Base-by-base conservation (phyloP, 1,284 basidiomycete genomes). In the Jaminaea rosea region DNA sequence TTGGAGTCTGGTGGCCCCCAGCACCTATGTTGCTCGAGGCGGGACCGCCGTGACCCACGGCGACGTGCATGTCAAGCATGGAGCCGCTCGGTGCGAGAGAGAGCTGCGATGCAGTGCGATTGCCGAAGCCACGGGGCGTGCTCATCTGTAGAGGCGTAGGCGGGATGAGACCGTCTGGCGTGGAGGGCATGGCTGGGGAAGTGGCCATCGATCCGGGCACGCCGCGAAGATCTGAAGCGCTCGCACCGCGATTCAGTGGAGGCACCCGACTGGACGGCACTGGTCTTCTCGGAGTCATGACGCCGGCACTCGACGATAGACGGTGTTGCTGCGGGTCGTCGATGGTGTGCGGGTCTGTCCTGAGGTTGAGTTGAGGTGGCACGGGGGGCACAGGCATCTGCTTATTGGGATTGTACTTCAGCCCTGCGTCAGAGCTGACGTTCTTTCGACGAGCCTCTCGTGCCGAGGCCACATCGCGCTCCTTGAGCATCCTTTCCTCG, bases 51-150 rank as follows among this genome's bases (percentile, higher is more conserved):
- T 67, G 65, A 26, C 56, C 55, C 28, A 75, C 58, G 3, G 67
- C 75, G 10, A 77, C 61, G 45, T 77, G 75, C 76, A 77, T 77
- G 46, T 77, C 75, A 53, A 76, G 59, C 74, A 77, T 76, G 21
- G 62, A 65, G 11, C 74, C 76, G 24, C 70, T 74, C 31, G 70
- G 70, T 31, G 74, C 71, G 28, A 75, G 65, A 17, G 74, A 75
- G 28, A 65, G 47, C 50, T 65, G 65, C 15, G 66, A 67, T 17
- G 56, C 55, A 23, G 39, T 42, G 11, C 6, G 17, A 23, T 11
- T 23, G 23, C 15, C 39, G 19, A 42, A 42, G 5, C 39, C 39
- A 21, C 24, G 10, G 57, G 44, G n/a, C 31, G 39, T 37, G 55
- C 54, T 1, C 55, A 24, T 13, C 15, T 44, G 23, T 0, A 67